A percentile compares a stretch with the other conserved stretches of the same genome.
Conservation (phyloP, 495 filamentous ascomycete genomes). For the Tirmania nivea region DNA sequence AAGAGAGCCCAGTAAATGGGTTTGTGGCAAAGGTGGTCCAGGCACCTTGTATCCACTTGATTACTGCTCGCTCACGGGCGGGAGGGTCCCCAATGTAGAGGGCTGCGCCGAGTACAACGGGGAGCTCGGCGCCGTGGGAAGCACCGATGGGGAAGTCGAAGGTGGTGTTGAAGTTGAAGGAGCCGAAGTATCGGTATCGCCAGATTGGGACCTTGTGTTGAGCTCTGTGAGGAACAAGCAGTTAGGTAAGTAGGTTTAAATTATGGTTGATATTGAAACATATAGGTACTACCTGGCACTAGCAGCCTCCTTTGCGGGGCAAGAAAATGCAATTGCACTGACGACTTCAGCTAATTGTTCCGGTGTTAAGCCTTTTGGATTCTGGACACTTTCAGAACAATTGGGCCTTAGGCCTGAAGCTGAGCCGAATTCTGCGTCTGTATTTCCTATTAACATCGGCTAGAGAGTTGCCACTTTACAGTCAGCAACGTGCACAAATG, state of each 20-base stretch:
- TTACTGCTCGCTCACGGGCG: neutral
- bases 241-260: no score
- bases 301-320: neutral
- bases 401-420: neutral
- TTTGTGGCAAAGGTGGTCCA: slow-evolving; percentile 3
- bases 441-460: slow-evolving; percentile 1
- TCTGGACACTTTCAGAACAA: neutral
- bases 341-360: neutral
- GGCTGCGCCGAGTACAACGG: neutral
- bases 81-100: neutral
- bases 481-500: neutral
- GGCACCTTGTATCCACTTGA: neutral
- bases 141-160: neutral
- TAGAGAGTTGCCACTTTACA: neutral
- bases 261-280: no score
- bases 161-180: neutral
- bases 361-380: neutral
- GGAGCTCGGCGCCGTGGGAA: neutral
- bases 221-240: neutral
- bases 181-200: slow-evolving; percentile 1
- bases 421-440: neutral
- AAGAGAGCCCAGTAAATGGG: neutral
- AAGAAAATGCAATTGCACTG: no score
- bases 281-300: neutral
- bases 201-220: neutral